These are phyloP conservation scores for Sugiyamaella xylanicola DNA, from an alignment of 1,139 yeast species.

Conservation along the genomic window DNA sequence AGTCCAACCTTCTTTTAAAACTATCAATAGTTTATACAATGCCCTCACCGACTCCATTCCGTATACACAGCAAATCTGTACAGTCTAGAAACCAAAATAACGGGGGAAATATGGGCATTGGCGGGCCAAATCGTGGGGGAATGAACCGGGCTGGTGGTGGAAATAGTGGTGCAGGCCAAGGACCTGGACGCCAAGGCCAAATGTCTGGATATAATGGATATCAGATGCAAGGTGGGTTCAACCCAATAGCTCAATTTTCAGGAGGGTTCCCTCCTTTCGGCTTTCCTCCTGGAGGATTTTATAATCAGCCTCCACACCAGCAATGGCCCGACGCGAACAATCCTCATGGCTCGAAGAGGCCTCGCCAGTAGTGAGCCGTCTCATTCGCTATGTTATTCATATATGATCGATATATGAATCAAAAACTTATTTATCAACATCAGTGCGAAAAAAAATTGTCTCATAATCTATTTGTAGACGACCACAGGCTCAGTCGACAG, in stretches of 20 bases:
- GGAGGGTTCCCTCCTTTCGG: constrained; percentile 15
- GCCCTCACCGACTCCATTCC: constrained; percentile 10
- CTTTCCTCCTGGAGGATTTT: constrained; percentile 11
- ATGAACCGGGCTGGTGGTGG: constrained; percentile 6
- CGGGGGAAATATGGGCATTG: neutral
- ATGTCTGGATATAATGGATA: constrained; percentile 7
- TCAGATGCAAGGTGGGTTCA: constrained; percentile 14
- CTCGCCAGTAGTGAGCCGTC: constrained; percentile 6
- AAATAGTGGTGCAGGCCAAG: neutral
- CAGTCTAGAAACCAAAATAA: neutral
- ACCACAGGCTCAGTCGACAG: too few relatives aligned
- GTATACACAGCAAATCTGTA: neutral
- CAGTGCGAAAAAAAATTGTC: neutral
- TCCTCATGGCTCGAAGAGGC: constrained; percentile 20
- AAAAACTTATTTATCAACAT: neutral
- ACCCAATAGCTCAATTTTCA: constrained; percentile 15
- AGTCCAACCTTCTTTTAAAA: neutral
- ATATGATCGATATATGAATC: too few relatives aligned
- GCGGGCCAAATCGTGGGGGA: constrained; percentile 6
- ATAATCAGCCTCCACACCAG: constrained; percentile 16
- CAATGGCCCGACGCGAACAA: constrained; percentile 16
- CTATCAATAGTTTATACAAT: constrained; percentile 9
- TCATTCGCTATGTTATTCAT: too few relatives aligned
- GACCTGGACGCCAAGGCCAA: neutral
- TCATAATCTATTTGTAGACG: neutral